phyloP scores from a whole-genome alignment of 2,329 filamentous ascomycete genomes.

The Aspergillus latus region DNA sequence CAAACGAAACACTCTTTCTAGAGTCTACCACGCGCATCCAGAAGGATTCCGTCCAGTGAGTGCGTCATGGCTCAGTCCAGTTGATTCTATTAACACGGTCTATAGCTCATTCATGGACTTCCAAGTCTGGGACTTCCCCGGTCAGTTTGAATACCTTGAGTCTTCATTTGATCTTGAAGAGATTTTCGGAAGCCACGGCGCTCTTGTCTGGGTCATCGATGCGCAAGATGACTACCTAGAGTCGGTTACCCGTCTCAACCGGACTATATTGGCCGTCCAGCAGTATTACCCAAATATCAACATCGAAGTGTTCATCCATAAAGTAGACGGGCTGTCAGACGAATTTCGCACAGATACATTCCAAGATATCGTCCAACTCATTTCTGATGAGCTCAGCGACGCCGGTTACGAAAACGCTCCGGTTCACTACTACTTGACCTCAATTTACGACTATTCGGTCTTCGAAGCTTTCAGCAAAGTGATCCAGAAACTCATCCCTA shows the following conservation, averaged over 20 bases:
- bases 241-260: slow-evolving; percentile 80
- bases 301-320: slow-evolving; percentile 98
- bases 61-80: slow-evolving; percentile 15
- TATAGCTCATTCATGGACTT: slow-evolving; percentile 97
- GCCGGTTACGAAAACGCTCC: slow-evolving; percentile 90
- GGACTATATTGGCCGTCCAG: slow-evolving; percentile 85
- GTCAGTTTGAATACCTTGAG: slow-evolving; percentile 89
- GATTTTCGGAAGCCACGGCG: slow-evolving; percentile 91
- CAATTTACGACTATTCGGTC: slow-evolving; percentile 97
- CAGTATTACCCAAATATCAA: slow-evolving; percentile 90
- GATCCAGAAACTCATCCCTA: slow-evolving; percentile 94
- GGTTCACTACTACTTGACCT: slow-evolving; percentile 92
- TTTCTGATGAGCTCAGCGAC: slow-evolving; percentile 93
- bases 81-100: neutral
- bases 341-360: slow-evolving; percentile 96
- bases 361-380: slow-evolving; percentile 92
- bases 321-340: slow-evolving; percentile 94
- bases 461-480: slow-evolving; percentile 99
- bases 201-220: slow-evolving; percentile 97
- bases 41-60: slow-evolving; percentile 92
- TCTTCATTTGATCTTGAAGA: slow-evolving; percentile 86
- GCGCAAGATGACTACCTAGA: slow-evolving; percentile 97
- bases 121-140: slow-evolving; percentile 96
- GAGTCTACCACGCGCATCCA: slow-evolving; percentile 94
- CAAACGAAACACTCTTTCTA: slow-evolving; percentile 91